Evolutionary conservation across 2,329 filamentous ascomycete genomes (phyloP).

Genomic region (Aspergillus fischeri): DNA sequence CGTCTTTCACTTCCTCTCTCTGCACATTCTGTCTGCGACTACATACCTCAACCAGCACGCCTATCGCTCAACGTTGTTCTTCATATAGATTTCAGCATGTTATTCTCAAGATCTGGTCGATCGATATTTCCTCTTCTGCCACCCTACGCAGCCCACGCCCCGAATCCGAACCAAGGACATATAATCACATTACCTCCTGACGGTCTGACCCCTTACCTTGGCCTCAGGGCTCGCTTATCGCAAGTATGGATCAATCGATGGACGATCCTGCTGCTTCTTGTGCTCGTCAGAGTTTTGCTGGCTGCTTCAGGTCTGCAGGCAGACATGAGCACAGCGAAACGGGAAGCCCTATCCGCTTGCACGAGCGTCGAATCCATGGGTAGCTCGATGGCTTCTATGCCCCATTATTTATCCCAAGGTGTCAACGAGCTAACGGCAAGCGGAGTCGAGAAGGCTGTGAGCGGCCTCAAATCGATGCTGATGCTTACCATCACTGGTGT

Average conservation of each 20-base stretch:
- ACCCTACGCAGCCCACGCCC: conserved; percentile 39
- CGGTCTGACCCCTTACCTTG: conserved; percentile 84
- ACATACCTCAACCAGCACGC: background rate
- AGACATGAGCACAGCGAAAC: conserved; percentile 70
- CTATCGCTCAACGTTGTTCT: background rate
- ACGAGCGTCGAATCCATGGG: conserved; percentile 88
- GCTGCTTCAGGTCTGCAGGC: conserved; percentile 68
- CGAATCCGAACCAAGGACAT: conserved; percentile 50
- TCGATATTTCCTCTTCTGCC: conserved; percentile 38
- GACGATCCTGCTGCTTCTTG: conserved; percentile 83
- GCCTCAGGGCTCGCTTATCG: conserved; percentile 80
- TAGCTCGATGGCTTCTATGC: conserved; percentile 96
- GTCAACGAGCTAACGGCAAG: conserved; percentile 81
- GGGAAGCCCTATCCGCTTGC: conserved; percentile 82
- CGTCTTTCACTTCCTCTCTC: background rate
- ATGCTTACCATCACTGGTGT: conserved; percentile 76
- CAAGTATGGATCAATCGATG: conserved; percentile 98
- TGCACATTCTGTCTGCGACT: background rate
- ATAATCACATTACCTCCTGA: conserved; percentile 60
- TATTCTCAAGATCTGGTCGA: conserved; percentile 29
- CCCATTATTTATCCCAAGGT: conserved; percentile 84
- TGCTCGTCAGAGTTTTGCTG: conserved; percentile 76
- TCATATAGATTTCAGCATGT: conserved; percentile 19
- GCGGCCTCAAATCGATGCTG: conserved; percentile 74
- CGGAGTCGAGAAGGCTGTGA: conserved; percentile 75